These are phyloP conservation scores for Toxoplasma gondii DNA, from an alignment of 169 alveolate genomes.

Conservation along the genomic window DNA sequence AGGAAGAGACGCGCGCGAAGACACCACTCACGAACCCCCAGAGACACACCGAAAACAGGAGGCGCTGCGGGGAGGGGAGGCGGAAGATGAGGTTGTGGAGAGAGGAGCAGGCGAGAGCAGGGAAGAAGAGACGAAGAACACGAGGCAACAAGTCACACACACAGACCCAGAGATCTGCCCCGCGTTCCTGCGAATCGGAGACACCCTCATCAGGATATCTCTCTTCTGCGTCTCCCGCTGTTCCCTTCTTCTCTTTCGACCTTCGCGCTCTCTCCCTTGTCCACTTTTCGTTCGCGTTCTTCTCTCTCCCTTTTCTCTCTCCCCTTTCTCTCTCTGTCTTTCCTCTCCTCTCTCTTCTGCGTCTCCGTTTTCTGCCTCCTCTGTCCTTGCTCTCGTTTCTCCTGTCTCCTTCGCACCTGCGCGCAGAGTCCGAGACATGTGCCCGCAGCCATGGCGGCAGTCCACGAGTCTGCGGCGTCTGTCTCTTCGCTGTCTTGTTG, in stretches of 20 bases:
- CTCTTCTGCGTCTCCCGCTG: too few species aligned
- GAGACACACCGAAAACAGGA: neutral
- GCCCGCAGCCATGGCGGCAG: slow-evolving; percentile 94
- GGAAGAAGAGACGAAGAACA: too few species aligned
- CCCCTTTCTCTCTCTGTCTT: neutral
- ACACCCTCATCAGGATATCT: too few species aligned
- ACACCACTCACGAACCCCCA: neutral
- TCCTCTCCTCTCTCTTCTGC: neutral
- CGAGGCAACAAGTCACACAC: too few species aligned
- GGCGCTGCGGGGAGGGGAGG: too few species aligned
- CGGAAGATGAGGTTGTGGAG: too few species aligned
- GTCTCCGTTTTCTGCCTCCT: neutral
- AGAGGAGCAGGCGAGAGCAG: too few species aligned
- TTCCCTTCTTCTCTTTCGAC: neutral
- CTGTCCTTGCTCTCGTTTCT: neutral
- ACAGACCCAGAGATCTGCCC: too few species aligned
- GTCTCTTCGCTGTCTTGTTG: slow-evolving; percentile 61
- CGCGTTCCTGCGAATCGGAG: too few species aligned
- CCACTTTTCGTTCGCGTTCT: neutral
- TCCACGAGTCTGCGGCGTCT: slow-evolving; percentile 88
- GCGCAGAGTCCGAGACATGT: slow-evolving; percentile 90
- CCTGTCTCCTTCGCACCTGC: slow-evolving; percentile 73
- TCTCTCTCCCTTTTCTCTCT: neutral
- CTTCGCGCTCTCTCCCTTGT: neutral
- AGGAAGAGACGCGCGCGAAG: neutral